Evolutionary conservation across 2,329 filamentous ascomycete species (phyloP).

Genomic region (Onygenales sp.): DNA sequence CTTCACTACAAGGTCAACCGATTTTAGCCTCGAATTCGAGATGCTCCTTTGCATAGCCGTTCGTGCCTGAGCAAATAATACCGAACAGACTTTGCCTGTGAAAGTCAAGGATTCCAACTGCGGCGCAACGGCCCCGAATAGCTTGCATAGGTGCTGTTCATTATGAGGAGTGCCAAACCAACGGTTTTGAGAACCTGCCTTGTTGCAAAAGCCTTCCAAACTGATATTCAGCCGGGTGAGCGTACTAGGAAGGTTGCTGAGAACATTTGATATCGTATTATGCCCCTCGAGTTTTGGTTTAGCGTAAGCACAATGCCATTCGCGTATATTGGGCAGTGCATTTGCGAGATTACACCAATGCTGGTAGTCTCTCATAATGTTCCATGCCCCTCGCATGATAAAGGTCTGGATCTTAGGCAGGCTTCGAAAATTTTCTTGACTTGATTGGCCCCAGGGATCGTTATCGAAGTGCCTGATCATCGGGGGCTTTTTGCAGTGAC

Average conservation of each 20-base stretch:
- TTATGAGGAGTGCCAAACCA: slow-evolving; percentile 37
- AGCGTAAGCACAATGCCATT: slow-evolving; percentile 48
- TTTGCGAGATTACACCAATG: slow-evolving; percentile 55
- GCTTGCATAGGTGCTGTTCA: slow-evolving; percentile 55
- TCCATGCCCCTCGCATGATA: slow-evolving; percentile 68
- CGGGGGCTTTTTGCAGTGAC: slow-evolving; percentile 65
- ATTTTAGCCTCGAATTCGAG: slow-evolving; percentile 43
- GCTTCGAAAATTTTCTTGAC: slow-evolving; percentile 32
- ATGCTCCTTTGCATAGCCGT: slow-evolving; percentile 40
- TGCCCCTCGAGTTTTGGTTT: slow-evolving; percentile 68
- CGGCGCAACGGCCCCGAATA: slow-evolving; percentile 52
- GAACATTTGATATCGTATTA: slow-evolving; percentile 55
- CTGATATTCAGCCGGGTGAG: slow-evolving; percentile 58
- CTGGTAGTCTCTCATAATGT: slow-evolving; percentile 54
- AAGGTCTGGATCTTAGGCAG: slow-evolving; percentile 55
- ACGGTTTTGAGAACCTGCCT: slow-evolving; percentile 51
- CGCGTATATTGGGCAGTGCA: slow-evolving; percentile 56
- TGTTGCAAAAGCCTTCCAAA: slow-evolving; percentile 60
- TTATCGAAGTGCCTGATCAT: slow-evolving; percentile 51
- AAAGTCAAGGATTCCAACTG: slow-evolving; percentile 60
- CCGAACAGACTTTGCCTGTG: slow-evolving; percentile 61
- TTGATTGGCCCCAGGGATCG: slow-evolving; percentile 19
- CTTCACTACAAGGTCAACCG: slow-evolving; percentile 63
- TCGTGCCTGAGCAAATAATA: slow-evolving; percentile 56
- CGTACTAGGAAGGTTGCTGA: slow-evolving; percentile 48